Conservation (phyloP, 2,329 filamentous ascomycete genomes). For the Aureobasidium sp. region DNA sequence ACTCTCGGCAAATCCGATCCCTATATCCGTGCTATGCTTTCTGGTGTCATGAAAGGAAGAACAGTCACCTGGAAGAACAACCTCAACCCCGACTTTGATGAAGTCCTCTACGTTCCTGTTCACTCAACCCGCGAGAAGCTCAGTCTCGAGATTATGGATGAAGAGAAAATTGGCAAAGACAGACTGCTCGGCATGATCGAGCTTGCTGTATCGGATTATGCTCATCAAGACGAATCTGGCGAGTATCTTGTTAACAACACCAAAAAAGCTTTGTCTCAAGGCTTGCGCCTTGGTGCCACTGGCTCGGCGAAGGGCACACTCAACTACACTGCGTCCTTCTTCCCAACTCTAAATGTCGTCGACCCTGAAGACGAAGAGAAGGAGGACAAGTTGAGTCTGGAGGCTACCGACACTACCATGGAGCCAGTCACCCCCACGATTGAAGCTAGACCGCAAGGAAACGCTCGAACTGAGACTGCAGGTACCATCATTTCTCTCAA, state of each 20-base stretch:
- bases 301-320: conserved; percentile 81
- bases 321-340: conserved; percentile 89
- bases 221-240: conserved; percentile 79
- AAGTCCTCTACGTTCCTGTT: conserved; percentile 93
- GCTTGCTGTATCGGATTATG: conserved; percentile 79
- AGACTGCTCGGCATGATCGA: conserved; percentile 87
- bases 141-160: conserved; percentile 94
- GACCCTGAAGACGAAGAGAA: conserved; percentile 87
- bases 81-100: conserved; percentile 94
- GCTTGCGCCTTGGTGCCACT: conserved; percentile 78
- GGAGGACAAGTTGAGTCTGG: conserved; percentile 37
- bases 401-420: conserved; percentile 21
- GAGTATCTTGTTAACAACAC: conserved; percentile 83
- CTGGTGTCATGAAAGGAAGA: conserved; percentile 88
- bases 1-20: conserved; percentile 98
- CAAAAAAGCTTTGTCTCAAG: conserved; percentile 72
- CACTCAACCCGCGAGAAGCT: conserved; percentile 88
- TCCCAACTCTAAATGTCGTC: conserved; percentile 85
- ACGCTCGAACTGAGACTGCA: conserved; percentile 32
- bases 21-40: conserved; percentile 89
- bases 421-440: conserved; percentile 27
- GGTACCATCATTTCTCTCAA: conserved; percentile 49
- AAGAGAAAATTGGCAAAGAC: conserved; percentile 93
- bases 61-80: conserved; percentile 98
- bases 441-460: conserved; percentile 21